A percentile compares a stretch with the other conserved stretches of the same genome.
Evolutionary conservation across 2,329 filamentous ascomycete species (phyloP).

Genomic region (Microcyclospora tardicrescens): DNA sequence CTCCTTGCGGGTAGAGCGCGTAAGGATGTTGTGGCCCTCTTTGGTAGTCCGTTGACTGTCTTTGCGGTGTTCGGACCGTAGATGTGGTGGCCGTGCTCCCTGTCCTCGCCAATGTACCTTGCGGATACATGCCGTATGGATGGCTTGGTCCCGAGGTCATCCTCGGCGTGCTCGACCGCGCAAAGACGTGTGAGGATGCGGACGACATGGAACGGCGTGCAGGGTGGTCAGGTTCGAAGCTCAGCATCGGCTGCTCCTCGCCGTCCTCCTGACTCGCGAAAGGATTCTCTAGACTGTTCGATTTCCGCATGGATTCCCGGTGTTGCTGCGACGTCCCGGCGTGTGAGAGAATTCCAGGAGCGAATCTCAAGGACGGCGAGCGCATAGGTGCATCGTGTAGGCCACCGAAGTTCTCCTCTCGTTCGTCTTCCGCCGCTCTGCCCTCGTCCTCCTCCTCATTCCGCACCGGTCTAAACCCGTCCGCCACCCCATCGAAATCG

Average conservation of each 20-base stretch:
- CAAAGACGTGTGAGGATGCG: constrained; percentile 25
- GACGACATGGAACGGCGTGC: constrained; percentile 21
- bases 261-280: constrained; percentile 25
- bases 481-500: constrained; percentile 31
- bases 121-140: constrained; percentile 74
- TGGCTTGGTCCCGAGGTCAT: constrained; percentile 64
- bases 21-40: constrained; percentile 67
- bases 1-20: constrained; percentile 71
- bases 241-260: constrained; percentile 10
- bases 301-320: constrained; percentile 23
- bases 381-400: constrained; percentile 16
- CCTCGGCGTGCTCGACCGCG: constrained; percentile 49
- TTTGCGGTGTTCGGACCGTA: constrained; percentile 50
- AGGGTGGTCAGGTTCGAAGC: constrained; percentile 17
- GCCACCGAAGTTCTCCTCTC: constrained; percentile 5
- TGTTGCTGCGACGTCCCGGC: constrained; percentile 4
- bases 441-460: constrained; percentile 13
- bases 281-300: constrained; percentile 17
- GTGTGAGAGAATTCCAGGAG: constrained; percentile 9
- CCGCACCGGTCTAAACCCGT: constrained; percentile 33
- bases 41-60: constrained; percentile 11
- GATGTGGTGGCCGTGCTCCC: constrained; percentile 60
- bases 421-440: constrained; percentile 2
- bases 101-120: constrained; percentile 48
- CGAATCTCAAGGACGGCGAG: constrained; percentile 19